Base-by-base conservation (phyloP, 495 filamentous ascomycete genomes). In the Copromyces sp. region DNA sequence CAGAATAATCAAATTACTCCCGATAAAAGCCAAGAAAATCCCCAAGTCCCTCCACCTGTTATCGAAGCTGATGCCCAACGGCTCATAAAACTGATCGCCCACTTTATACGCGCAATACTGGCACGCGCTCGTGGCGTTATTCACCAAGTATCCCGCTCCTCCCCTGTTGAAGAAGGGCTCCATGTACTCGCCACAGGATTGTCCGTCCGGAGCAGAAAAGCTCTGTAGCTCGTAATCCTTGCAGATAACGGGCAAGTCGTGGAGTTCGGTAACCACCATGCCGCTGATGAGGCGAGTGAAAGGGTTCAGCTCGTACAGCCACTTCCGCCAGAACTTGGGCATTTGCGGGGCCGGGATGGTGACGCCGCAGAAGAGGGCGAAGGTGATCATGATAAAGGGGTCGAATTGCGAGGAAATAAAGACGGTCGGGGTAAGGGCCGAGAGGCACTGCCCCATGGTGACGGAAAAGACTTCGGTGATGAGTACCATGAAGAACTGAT, bases 331-430 rank as follows among this genome's bases (percentile, higher is more conserved):
- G 82, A 94, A 94, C 4, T 77, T 79, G 6, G 92, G 92, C 78
- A 96, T 92, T 76, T 90, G 88, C 0, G 88, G 87, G 38, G 87
- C 88, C 0, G 93, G 92, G 70, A 94, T 90, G 9, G 92, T 89
- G 70, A 95, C 92, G 74, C 93, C 93, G 78, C 91, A 95, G 87
- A 96, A 94, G 17, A 95, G 84, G 9, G 90, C 87, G 78, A 94
- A 93, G 68, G 91, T 88, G 81, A 94, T 90, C 78, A 92, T 89
- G 78, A 94, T 82, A 75, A 93, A 91, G 4, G 93, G 93, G 73
- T 94, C 93, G 74, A 90, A 84, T 69, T 92, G 87, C 3, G 90
- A 86, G 2, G 90, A 87, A 74, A 94, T 90, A 81, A 93, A 92
- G 40, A 89, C 83, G 37, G 84, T 88, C 0, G 92, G 92, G 0